A percentile compares a stretch with the other conserved stretches of the same genome.
Conservation (phyloP, 2,329 filamentous ascomycete genomes). For the Ophiostoma perfectum region DNA sequence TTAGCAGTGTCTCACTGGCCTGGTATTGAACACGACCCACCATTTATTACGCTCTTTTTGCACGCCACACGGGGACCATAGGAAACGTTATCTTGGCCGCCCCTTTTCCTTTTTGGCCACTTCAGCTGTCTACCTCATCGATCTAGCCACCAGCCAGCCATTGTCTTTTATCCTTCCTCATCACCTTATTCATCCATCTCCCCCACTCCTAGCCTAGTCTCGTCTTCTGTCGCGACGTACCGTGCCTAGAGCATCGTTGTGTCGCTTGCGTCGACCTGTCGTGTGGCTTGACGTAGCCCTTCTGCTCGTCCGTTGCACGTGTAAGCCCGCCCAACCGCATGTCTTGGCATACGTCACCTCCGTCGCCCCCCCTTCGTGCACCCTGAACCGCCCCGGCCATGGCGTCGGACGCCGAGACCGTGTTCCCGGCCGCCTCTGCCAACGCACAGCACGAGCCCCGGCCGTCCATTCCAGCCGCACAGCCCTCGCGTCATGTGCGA, state of each 20-base stretch:
- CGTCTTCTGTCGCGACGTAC: too few species aligned
- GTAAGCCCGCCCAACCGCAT: not conserved
- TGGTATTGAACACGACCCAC: too few species aligned
- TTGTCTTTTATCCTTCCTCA: not conserved
- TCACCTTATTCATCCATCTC: not conserved
- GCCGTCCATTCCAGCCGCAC: not conserved
- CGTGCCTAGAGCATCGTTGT: not conserved
- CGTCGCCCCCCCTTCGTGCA: not conserved
- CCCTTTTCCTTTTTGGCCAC: too few species aligned
- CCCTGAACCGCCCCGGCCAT: not conserved
- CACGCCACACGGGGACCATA: too few species aligned
- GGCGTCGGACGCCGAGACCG: slow-evolving; percentile 13
- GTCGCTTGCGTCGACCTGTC: not conserved
- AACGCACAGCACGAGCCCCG: not conserved
- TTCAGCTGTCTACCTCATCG: not conserved
- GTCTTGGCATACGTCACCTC: slow-evolving; percentile 20
- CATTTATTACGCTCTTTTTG: too few species aligned
- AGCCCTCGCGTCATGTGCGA: not conserved
- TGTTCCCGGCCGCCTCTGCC: not conserved
- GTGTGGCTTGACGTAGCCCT: not conserved
- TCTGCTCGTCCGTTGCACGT: not conserved
- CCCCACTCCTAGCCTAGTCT: not conserved
- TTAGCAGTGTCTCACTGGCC: too few species aligned
- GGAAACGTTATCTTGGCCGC: too few species aligned
- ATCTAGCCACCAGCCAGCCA: not conserved